A percentile compares a stretch with the other conserved stretches of the same genome.
Evolutionary conservation across 768 basidiomycete genomes (phyloP).

Genomic region (Baorangia bicolor): DNA sequence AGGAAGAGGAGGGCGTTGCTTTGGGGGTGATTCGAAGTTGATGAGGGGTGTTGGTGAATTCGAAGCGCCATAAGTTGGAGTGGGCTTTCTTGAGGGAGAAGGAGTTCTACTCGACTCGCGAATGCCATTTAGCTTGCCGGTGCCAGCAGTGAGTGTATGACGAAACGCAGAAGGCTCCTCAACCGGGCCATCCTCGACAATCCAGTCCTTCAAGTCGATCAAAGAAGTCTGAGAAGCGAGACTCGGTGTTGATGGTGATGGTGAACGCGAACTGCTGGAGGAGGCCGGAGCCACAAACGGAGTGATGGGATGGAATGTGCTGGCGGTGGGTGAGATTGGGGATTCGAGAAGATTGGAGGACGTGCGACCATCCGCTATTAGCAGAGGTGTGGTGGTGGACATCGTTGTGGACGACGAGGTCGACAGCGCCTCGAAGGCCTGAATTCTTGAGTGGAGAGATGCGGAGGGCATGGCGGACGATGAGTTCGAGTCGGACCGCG

Average conservation of each 20-base stretch:
- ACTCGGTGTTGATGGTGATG: slow-evolving; percentile 46
- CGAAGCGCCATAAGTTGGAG: neutral
- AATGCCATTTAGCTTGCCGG: slow-evolving; percentile 17
- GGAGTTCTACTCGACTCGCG: slow-evolving; percentile 25
- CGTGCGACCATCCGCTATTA: neutral
- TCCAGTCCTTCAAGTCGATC: slow-evolving; percentile 74
- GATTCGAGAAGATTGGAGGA: slow-evolving; percentile 42
- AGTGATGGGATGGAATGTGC: slow-evolving; percentile 41
- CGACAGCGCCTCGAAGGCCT: slow-evolving; percentile 60
- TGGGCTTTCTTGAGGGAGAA: slow-evolving; percentile 17
- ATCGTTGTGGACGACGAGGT: slow-evolving; percentile 26
- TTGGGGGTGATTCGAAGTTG: slow-evolving; percentile 52
- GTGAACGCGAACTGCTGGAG: slow-evolving; percentile 35
- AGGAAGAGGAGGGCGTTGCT: slow-evolving; percentile 57
- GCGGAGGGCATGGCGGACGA: slow-evolving; percentile 40
- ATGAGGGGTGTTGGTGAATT: slow-evolving; percentile 47
- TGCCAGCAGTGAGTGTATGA: slow-evolving; percentile 10
- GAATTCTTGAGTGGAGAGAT: slow-evolving; percentile 57
- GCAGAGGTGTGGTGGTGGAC: slow-evolving; percentile 8
- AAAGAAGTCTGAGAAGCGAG: slow-evolving; percentile 53
- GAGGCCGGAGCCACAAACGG: slow-evolving; percentile 33
- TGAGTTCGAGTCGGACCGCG: neutral
- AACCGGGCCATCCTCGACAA: slow-evolving; percentile 58
- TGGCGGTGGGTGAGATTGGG: slow-evolving; percentile 49
- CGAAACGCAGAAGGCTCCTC: slow-evolving; percentile 11